Evolutionary conservation across 257 asterid species (phyloP).

Genomic region (Euphrasia confusa): DNA sequence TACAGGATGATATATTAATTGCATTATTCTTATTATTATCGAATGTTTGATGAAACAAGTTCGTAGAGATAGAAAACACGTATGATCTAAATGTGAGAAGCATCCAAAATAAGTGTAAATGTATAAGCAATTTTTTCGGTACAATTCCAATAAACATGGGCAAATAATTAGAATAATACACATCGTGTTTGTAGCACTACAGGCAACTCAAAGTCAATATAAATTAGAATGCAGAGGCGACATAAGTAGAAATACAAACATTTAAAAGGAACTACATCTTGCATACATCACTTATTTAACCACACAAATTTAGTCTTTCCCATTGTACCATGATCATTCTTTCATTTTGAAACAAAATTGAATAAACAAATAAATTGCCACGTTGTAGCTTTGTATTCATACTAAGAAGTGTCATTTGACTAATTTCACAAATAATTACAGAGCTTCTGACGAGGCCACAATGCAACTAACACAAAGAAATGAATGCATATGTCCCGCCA

Average conservation of each 20-base stretch:
- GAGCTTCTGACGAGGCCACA: background rate
- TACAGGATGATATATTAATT: background rate
- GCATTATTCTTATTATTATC: background rate
- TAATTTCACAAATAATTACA: background rate
- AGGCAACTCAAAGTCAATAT: background rate
- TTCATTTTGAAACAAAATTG: slow-evolving; percentile 12
- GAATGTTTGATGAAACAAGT: slow-evolving; percentile 2
- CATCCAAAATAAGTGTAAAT: background rate
- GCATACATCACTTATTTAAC: background rate
- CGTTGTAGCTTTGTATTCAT: background rate
- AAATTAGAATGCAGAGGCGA: background rate
- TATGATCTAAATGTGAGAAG: no score
- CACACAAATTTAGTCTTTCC: background rate
- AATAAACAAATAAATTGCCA: background rate
- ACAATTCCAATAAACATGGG: background rate
- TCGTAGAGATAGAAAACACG: background rate
- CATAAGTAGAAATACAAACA: background rate
- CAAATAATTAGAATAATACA: background rate
- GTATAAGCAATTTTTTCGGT: slow-evolving; percentile 6
- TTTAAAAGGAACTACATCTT: background rate
- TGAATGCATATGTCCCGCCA: slow-evolving; percentile 4
- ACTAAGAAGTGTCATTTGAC: background rate
- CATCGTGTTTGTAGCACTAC: background rate
- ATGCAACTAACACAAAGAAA: background rate
- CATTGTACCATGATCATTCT: slow-evolving; percentile 16